phyloP scores from a whole-genome alignment of 2,329 filamentous ascomycete species.

The Fusarium praegraminearum region DNA sequence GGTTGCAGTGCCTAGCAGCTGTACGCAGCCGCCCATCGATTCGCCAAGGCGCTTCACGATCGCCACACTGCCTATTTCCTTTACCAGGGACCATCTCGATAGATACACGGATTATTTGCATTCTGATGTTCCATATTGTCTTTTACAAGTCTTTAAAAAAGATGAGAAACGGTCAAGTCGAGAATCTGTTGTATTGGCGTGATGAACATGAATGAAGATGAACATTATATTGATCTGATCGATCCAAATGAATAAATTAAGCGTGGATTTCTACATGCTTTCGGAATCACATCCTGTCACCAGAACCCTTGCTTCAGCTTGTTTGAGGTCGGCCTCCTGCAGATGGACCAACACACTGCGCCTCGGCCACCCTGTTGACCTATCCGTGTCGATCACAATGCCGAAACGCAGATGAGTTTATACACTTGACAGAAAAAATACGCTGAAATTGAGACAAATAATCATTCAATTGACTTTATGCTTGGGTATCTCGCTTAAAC shows the following conservation, averaged over 20 bases:
- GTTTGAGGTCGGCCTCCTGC: not conserved
- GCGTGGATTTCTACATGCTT: too few species aligned
- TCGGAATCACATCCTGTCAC: not conserved
- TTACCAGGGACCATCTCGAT: not conserved
- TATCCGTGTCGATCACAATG: not conserved
- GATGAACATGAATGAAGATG: not conserved
- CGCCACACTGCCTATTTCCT: not conserved
- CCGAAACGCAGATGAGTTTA: not conserved
- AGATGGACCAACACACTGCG: not conserved
- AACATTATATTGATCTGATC: not conserved
- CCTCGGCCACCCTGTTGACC: not conserved
- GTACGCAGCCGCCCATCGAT: not conserved
- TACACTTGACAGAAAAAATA: not conserved
- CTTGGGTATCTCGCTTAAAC: constrained; percentile 36
- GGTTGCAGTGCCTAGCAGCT: constrained; percentile 13
- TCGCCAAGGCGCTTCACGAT: not conserved
- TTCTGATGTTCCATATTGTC: not conserved
- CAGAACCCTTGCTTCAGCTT: not conserved
- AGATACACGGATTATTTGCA: not conserved
- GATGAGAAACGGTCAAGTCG: not conserved
- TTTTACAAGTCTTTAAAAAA: not conserved
- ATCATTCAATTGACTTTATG: constrained; percentile 17
- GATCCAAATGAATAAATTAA: not conserved
- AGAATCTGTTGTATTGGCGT: not conserved
- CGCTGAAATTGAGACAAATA: not conserved